Conservation (phyloP, 108 stramenopile genomes). For the Stephanodiscus triporus region DNA sequence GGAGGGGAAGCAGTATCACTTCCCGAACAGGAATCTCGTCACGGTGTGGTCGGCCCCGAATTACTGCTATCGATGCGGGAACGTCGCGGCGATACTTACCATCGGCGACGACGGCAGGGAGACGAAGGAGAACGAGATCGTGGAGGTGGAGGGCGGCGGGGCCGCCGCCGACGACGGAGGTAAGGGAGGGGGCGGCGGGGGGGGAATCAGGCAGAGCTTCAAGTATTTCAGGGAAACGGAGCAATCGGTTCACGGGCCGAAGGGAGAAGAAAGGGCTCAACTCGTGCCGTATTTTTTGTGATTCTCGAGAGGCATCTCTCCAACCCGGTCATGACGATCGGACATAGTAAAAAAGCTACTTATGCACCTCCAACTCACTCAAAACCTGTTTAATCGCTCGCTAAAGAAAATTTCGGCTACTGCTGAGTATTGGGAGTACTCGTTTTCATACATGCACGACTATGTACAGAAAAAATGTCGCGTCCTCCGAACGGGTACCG, state of each 20-base stretch:
- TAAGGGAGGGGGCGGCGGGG: slow-evolving; percentile 15
- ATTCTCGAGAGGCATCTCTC: too few species aligned
- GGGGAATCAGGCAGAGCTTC: slow-evolving; percentile 73
- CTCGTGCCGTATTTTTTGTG: slow-evolving; percentile 91
- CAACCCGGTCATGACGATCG: too few species aligned
- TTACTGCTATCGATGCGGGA: slow-evolving; percentile 98
- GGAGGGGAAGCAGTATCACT: slow-evolving; percentile 92
- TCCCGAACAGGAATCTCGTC: slow-evolving; percentile 80
- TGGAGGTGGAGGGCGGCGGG: slow-evolving; percentile 64
- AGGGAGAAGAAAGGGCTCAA: slow-evolving; percentile 85
- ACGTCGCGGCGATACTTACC: slow-evolving; percentile 92
- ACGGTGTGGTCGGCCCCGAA: slow-evolving; percentile 97
- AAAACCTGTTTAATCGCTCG: too few species aligned
- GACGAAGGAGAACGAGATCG: slow-evolving; percentile 63
- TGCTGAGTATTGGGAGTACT: too few species aligned
- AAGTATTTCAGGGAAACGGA: slow-evolving; percentile 87
- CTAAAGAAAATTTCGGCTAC: too few species aligned
- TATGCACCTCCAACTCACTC: too few species aligned
- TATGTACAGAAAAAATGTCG: too few species aligned
- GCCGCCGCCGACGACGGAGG: slow-evolving; percentile 42
- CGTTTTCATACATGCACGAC: too few species aligned
- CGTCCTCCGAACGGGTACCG: too few species aligned
- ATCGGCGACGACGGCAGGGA: slow-evolving; percentile 54
- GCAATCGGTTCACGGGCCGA: slow-evolving; percentile 80
- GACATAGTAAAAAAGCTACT: too few species aligned